These are phyloP conservation scores for Paramecium bursaria DNA, from an alignment of 73 alveolate genomes.

Conservation along the genomic window DNA sequence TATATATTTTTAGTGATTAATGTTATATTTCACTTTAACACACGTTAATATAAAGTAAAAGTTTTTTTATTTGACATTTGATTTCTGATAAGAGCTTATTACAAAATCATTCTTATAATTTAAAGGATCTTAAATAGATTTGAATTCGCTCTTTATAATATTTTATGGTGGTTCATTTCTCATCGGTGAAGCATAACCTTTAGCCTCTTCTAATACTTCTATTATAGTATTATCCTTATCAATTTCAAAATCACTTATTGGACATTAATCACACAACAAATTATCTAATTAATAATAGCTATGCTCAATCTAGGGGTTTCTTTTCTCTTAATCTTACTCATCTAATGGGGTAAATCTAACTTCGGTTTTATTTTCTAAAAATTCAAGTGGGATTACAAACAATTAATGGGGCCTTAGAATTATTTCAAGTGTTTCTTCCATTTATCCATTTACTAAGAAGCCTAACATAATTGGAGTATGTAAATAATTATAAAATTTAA, in stretches of 20 bases:
- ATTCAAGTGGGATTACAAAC: slow-evolving; percentile 61
- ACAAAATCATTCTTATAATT: slow-evolving; percentile 16
- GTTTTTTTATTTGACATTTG: slow-evolving; percentile 14
- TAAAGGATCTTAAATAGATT: slow-evolving; percentile 47
- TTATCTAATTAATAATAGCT: slow-evolving; percentile 62
- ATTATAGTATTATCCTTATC: slow-evolving; percentile 64
- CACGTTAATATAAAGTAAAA: slow-evolving; percentile 22
- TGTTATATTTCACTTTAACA: slow-evolving; percentile 45
- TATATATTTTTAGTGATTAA: slow-evolving; percentile 5
- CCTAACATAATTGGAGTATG: slow-evolving; percentile 52
- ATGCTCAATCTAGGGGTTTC: slow-evolving; percentile 11
- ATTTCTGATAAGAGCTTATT: slow-evolving; percentile 18
- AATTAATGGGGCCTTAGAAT: slow-evolving; percentile 30
- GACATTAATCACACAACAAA: slow-evolving; percentile 35
- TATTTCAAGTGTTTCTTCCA: slow-evolving; percentile 46
- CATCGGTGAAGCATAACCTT: neutral
- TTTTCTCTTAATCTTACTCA: neutral
- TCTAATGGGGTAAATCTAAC: slow-evolving; percentile 63
- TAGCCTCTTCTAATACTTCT: slow-evolving; percentile 50
- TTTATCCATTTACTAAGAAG: slow-evolving; percentile 48
- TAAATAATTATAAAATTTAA: slow-evolving; percentile 61
- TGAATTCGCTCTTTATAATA: slow-evolving; percentile 25
- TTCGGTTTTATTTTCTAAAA: slow-evolving; percentile 54
- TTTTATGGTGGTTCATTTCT: slow-evolving; percentile 39
- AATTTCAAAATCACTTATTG: slow-evolving; percentile 57